Evolutionary conservation across 495 filamentous ascomycete genomes (phyloP), one percentile per base, ranked within the genome.

Genomic region (Lasiosphaeriaceae sp.): DNA sequence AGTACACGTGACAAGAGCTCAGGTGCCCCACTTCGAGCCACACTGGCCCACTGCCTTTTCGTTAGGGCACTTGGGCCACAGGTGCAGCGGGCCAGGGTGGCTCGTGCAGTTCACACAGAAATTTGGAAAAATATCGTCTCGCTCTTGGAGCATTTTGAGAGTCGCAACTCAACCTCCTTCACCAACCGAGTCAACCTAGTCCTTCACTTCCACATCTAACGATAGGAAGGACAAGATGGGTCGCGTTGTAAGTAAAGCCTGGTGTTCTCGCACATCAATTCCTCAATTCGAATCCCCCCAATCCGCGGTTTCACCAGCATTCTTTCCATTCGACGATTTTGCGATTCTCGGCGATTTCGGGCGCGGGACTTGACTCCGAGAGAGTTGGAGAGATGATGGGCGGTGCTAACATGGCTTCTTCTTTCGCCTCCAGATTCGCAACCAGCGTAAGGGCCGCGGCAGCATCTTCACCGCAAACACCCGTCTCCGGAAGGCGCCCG

Each of bases 371-470:
- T n/a, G n/a, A n/a, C n/a, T n/a, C n/a, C n/a, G n/a, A n/a, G n/a
- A n/a, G n/a, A n/a, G 24, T 55, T 39, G 51, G 51, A 26, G n/a
- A 19, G 31, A 41, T n/a, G 50, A 16, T 3, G 22, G 17, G 43
- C 23, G 50, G 39, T 61, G 66, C 69, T 72, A 58, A 68, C 60
- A 20, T 50, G 56, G 51, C 58, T 69, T 63, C 58, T 69, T 63
- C 62, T 66, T n/a, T 50, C 44, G 55, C 55, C 39, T 69, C 50
- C 60, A 77, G 74, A 97, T 97, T 78, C 88, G 90, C 77, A 96
- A 95, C 81, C 90, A 96, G 88, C 88, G 91, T 82, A 97, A 97
- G 84, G 92, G 94, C 79, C 87, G 90, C 80, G 94, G 94, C 78
- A 89, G 87, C 75, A 96, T 97, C 83, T 98, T 98, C 86, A 97